phyloP scores from a whole-genome alignment of 805 yeast species.

The Lachancea nothofagi region DNA sequence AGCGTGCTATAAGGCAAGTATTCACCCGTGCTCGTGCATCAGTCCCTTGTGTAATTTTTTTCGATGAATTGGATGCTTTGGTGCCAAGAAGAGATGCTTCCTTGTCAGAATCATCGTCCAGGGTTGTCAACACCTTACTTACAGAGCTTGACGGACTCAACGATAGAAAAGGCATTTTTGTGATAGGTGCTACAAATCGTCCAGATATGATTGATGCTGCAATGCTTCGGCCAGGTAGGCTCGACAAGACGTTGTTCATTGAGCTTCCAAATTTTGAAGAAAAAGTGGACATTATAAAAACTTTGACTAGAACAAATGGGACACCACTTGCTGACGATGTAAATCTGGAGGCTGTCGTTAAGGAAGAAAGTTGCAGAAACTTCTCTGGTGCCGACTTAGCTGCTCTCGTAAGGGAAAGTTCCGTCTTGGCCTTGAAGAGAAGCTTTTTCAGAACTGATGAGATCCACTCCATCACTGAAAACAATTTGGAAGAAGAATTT shows the following conservation, averaged over 20 bases:
- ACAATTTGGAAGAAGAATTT: conserved; percentile 38
- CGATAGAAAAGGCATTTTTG: conserved; percentile 88
- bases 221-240: conserved; percentile 93
- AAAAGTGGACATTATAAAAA: conserved; percentile 72
- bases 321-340: conserved; percentile 70
- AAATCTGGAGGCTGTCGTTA: conserved; percentile 55
- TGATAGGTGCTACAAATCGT: conserved; percentile 93
- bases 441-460: conserved; percentile 53
- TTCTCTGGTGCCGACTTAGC: conserved; percentile 96
- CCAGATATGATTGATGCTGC: conserved; percentile 99
- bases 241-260: conserved; percentile 87
- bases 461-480: conserved; percentile 41
- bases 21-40: conserved; percentile 90
- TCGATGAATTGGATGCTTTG: conserved; percentile 92
- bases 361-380: conserved; percentile 76
- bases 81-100: conserved; percentile 92
- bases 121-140: conserved; percentile 90
- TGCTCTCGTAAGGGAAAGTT: conserved; percentile 89
- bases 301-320: conserved; percentile 62
- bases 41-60: conserved; percentile 88
- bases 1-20: conserved; percentile 88
- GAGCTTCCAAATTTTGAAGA: conserved; percentile 81
- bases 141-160: conserved; percentile 94
- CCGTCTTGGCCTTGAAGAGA: conserved; percentile 76
- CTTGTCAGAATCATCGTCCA: conserved; percentile 79